Base-by-base conservation (phyloP, 495 filamentous ascomycete genomes). In the Astrocystis sublimbata region DNA sequence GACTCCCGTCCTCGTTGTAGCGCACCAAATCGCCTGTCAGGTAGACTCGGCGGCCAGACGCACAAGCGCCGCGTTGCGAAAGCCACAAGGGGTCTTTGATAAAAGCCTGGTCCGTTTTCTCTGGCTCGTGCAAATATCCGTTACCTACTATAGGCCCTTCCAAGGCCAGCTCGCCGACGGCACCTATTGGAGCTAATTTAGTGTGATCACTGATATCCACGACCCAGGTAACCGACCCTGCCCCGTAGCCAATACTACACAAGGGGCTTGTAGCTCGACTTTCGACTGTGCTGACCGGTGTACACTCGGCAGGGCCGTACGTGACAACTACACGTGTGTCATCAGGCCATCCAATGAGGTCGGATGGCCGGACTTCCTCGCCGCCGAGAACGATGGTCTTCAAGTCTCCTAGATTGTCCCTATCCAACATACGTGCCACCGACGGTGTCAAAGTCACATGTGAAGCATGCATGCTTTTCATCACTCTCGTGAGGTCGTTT, bases 1-100 rank as follows among this genome's bases (percentile, higher is more conserved):
- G 63, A 9, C 79, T 73, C 5, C 84, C 83, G 28, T 81, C 81
- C 26, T 81, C 79, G 47, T 78, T 68, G 59, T 87, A 84, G 42
- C 80, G 74, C 15, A 83, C 83, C 50, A 87, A 63, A 61, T 88
- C 85, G 5, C 85, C 84, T 2, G 85, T 86, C 68, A 84, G 84
- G 73, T 88, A 88, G 50, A 87, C 42, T 21, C 33, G 31, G n/a
- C n/a, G n/a, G n/a, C n/a, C n/a, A n/a, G n/a, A n/a, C n/a, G n/a
- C n/a, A n/a, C n/a, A n/a, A n/a, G n/a, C n/a, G 5, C 33, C 51
- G 1, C 12, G 51, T 9, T 10, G 31, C 23, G 31, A 31, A 15
- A 54, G 51, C 51, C 33, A 54, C 8, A 19, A 15, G 6, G 17
- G 33, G 33, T 54, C 33, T 15, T 63, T 31, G 26, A 85, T 68